These are phyloP conservation scores for Reutealis trisperma DNA, from an alignment of 345 rosid genomes.

Conservation along the genomic window DNA sequence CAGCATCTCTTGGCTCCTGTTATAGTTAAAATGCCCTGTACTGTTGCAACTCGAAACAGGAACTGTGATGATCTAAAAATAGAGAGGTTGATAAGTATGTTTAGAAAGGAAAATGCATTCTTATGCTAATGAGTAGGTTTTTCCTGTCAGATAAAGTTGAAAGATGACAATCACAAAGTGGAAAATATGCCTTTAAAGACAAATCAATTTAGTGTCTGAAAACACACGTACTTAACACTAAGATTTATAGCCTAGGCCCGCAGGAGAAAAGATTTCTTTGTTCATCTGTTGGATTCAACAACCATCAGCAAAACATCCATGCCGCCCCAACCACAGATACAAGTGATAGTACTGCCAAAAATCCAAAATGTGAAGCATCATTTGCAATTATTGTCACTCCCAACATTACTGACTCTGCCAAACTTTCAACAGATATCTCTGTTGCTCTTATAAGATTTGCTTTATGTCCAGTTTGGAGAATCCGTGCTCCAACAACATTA, in stretches of 20 bases:
- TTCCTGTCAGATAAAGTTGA: not conserved
- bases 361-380: conserved; percentile 78
- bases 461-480: conserved; percentile 94
- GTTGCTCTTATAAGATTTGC: conserved; percentile 91
- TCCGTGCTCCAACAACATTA: conserved; percentile 84
- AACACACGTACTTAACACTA: conserved; percentile 9
- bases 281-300: conserved; percentile 81
- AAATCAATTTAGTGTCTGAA: not conserved
- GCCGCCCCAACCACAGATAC: conserved; percentile 82
- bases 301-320: conserved; percentile 82
- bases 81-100: not conserved
- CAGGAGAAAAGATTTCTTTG: conserved; percentile 71
- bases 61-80: conserved; percentile 6
- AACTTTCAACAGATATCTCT: conserved; percentile 85
- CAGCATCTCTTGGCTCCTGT: not conserved
- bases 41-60: not conserved
- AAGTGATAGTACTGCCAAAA: conserved; percentile 71
- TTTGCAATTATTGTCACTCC: conserved; percentile 86
- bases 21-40: conserved; percentile 1
- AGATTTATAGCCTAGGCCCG: conserved; percentile 29
- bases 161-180: not conserved
- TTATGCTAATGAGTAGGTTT: not conserved
- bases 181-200: too few species aligned
- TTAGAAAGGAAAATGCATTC: not conserved
- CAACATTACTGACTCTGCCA: conserved; percentile 86